Conservation (phyloP, 129 eudicot species). For the Flaveria trinervia region DNA sequence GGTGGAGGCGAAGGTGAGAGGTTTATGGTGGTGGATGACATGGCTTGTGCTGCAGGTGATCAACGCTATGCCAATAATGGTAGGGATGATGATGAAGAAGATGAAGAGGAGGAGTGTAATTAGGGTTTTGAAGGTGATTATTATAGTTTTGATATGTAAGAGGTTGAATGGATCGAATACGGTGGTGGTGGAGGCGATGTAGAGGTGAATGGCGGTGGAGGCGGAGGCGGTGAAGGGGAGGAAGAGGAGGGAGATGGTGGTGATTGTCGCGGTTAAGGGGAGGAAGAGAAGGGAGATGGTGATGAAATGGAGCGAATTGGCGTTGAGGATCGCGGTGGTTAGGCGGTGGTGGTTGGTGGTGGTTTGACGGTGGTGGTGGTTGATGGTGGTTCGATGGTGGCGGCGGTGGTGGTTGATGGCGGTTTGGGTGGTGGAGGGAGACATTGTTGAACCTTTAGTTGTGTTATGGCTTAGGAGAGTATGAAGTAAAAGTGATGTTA, state of each 20-base stretch:
- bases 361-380: constrained; percentile 21
- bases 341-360: constrained; percentile 30
- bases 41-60: constrained; percentile 26
- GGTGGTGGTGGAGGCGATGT: constrained; percentile 32
- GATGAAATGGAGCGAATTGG: constrained; percentile 59
- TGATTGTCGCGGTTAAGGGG: constrained; percentile 45
- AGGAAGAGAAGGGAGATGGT: constrained; percentile 63
- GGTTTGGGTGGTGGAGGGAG: constrained; percentile 20
- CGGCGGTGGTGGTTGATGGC: constrained; percentile 26
- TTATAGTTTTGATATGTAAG: background rate
- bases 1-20: constrained; percentile 26
- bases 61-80: constrained; percentile 18
- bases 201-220: constrained; percentile 33
- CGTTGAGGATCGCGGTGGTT: constrained; percentile 44
- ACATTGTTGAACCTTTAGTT: constrained; percentile 10
- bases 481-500: background rate
- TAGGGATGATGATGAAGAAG: background rate
- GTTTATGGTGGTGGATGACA: constrained; percentile 4
- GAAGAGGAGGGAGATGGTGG: constrained; percentile 58
- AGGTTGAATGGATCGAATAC: constrained; percentile 21
- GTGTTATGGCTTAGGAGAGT: background rate
- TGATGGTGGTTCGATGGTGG: constrained; percentile 18
- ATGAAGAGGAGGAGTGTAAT: background rate
- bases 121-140: constrained; percentile 10
- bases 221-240: constrained; percentile 55